phyloP scores from a whole-genome alignment of 73 alveolate species.

The Paramecium sexaurelia region DNA sequence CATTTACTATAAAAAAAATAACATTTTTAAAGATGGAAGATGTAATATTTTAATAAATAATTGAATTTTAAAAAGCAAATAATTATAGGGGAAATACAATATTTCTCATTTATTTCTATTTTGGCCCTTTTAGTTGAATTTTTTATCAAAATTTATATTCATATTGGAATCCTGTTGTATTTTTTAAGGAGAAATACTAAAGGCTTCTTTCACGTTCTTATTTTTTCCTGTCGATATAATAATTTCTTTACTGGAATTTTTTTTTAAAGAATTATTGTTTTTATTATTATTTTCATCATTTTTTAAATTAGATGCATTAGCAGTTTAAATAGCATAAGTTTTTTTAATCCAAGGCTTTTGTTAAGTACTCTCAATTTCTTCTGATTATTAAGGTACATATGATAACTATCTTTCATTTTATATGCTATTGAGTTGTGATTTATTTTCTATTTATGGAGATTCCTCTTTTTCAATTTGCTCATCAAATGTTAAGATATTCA shows the following conservation, averaged over 20 bases:
- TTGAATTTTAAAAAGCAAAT: too few species aligned
- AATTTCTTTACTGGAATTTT: neutral
- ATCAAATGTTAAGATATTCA: neutral
- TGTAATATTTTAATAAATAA: too few species aligned
- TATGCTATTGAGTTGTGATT: neutral
- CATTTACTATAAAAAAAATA: too few species aligned
- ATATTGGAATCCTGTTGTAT: neutral
- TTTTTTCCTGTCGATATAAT: neutral
- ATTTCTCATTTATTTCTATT: neutral
- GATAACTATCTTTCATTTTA: neutral
- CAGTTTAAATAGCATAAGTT: neutral
- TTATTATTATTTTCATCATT: neutral
- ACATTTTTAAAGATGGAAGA: too few species aligned
- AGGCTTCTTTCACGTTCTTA: neutral
- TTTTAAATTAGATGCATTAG: neutral
- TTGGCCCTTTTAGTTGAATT: neutral
- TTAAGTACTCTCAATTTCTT: neutral
- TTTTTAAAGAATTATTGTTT: neutral
- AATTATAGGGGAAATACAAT: too few species aligned
- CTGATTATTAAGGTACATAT: neutral
- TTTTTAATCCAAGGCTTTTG: neutral
- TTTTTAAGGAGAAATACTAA: neutral
- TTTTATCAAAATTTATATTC: neutral
- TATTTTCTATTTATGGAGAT: neutral
- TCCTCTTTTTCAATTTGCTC: neutral